Evolutionary conservation across 2,329 filamentous ascomycete genomes (phyloP).

Genomic region (Cadophora luteo-olivacea): DNA sequence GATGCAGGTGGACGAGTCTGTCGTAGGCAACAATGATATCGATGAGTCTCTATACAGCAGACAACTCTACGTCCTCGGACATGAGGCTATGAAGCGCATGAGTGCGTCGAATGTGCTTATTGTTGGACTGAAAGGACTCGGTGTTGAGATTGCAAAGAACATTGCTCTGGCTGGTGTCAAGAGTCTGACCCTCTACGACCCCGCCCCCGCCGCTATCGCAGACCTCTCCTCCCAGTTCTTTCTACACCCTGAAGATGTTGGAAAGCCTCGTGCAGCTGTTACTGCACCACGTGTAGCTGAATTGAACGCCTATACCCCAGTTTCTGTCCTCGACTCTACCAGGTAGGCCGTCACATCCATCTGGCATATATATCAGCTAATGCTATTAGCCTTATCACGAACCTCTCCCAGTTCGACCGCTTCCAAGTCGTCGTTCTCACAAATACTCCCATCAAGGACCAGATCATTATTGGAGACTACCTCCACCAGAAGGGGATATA

Average conservation of each 20-base stretch:
- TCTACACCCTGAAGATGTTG: constrained; percentile 84
- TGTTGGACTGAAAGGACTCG: constrained; percentile 89
- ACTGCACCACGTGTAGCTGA: constrained; percentile 91
- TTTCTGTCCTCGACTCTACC: constrained; percentile 73
- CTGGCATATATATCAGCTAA: constrained; percentile 28
- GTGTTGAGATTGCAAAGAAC: constrained; percentile 98
- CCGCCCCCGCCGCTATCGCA: constrained; percentile 79
- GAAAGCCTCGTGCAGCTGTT: constrained; percentile 86
- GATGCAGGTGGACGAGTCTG: constrained; percentile 70
- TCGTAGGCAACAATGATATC: constrained; percentile 64
- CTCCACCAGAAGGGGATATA: constrained; percentile 95
- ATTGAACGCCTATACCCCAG: constrained; percentile 94
- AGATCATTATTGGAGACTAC: constrained; percentile 87
- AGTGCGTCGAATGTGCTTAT: constrained; percentile 92
- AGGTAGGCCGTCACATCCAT: constrained; percentile 49
- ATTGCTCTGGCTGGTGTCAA: constrained; percentile 98
- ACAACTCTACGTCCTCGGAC: constrained; percentile 74
- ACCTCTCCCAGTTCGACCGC: constrained; percentile 83
- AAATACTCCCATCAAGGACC: constrained; percentile 78
- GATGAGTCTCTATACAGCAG: constrained; percentile 77
- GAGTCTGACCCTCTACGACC: constrained; percentile 92
- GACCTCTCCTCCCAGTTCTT: constrained; percentile 99
- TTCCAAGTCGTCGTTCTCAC: constrained; percentile 95
- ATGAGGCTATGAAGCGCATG: constrained; percentile 98
- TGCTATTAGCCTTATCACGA: constrained; percentile 67